phyloP scores from a whole-genome alignment of 768 basidiomycete species.

The Lactarius quietus region DNA sequence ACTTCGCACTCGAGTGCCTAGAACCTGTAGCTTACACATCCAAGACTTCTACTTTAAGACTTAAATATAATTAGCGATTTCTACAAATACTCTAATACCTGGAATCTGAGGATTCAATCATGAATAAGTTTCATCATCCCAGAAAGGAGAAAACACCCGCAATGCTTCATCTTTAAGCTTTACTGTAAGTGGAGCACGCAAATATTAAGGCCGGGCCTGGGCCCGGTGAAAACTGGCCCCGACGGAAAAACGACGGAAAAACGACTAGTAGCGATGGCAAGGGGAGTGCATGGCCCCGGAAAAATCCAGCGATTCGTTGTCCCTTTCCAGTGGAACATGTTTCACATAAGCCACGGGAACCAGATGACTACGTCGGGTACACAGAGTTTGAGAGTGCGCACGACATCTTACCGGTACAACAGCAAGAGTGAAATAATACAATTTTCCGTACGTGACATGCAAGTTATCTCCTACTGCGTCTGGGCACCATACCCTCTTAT shows the following conservation, averaged over 20 bases:
- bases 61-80: not conserved
- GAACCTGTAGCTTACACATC: conserved; percentile 11
- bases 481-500: conserved; percentile 90
- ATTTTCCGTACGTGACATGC: not conserved
- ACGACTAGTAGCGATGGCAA: too few relatives aligned
- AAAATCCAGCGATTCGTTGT: not conserved
- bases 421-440: conserved; percentile 8
- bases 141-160: not conserved
- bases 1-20: not conserved
- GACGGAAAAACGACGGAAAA: too few relatives aligned
- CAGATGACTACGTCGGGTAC: not conserved
- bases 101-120: not conserved
- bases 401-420: not conserved
- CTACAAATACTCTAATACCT: too few relatives aligned
- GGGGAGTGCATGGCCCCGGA: not conserved
- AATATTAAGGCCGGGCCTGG: not conserved
- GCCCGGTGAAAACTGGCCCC: not conserved
- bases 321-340: not conserved
- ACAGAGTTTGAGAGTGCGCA: not conserved
- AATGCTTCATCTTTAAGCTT: not conserved
- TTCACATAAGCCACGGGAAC: not conserved
- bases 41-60: not conserved
- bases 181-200: not conserved
- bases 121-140: not conserved
- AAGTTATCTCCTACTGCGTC: conserved; percentile 62